Evolutionary conservation across 164 flowering plant genomes (phyloP), one percentile per base, ranked within the genome.

Genomic region (Santalum album): DNA sequence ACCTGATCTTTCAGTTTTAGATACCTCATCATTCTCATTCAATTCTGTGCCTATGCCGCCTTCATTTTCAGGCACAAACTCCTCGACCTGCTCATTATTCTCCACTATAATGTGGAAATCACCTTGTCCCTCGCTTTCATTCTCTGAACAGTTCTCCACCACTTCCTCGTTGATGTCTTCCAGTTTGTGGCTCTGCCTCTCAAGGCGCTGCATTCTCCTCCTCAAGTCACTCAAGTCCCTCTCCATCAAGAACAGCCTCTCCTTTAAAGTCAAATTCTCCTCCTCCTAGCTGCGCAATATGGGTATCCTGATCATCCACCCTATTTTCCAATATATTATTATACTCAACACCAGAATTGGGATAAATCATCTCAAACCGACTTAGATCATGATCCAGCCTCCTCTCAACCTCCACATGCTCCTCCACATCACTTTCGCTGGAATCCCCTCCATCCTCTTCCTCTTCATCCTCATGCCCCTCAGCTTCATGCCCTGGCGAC

Each of bases 381-480:
- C 98, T 91, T 80, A 88, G 71, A 61, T 91, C 98, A 61, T 87
- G 96, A 58, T 91, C 96, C 75, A 91, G 54, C 53, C 98, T 78
- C 74, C 96, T 80, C 72, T 88, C 95, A 55, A 91, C 90, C 76
- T 91, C 98, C 19, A 81, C 81, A 59, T 87, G 95, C 69, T 91
- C 98, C 72, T 91, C 97, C 49, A 87, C 88, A 66, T 87, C 96
- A 60, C 96, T 90, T 66, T 86, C 98, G 57, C 96, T 86, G 7
- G 95, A 87, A 18, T 83, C 94, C 22, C 72, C 83, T 3, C 70
- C 82, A 0, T 65, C 80, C 14, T 84, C 87, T 18, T 85, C 95
- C 5, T 79, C 87, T 12, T 81, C 94, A 21, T 82, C 87, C 21
- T 77, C 78, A 34, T 67, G 69, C 15, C 53, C 65, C 14, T 69